Conservation (phyloP, 192 early-diverging fungal species). For the Coemansia sp. region DNA sequence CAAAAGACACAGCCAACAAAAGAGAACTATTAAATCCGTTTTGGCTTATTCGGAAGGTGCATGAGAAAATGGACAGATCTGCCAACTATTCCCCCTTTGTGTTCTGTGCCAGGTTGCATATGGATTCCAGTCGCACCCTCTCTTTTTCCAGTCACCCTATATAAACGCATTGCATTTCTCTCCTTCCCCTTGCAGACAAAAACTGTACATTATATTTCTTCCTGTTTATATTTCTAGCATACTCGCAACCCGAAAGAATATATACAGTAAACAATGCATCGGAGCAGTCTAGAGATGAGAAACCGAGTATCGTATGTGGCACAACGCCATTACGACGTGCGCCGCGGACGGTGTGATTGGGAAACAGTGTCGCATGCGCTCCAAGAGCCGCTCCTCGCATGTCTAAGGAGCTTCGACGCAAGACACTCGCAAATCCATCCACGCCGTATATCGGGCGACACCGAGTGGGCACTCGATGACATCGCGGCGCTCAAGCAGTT, state of each 20-base stretch:
- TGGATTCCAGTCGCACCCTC: background rate
- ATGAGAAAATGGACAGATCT: constrained; percentile 3
- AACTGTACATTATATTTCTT: background rate
- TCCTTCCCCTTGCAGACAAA: background rate
- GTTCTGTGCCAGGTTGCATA: background rate
- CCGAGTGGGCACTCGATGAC: constrained; percentile 34
- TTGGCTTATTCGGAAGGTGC: background rate
- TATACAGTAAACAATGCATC: constrained; percentile 4
- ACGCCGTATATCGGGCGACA: constrained; percentile 13
- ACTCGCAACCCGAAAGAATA: background rate
- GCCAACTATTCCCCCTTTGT: background rate
- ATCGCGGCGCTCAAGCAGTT: constrained; percentile 30
- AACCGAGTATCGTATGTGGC: constrained; percentile 16
- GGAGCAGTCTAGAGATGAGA: constrained; percentile 4
- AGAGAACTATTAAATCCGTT: background rate
- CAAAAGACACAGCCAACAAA: constrained; percentile 12
- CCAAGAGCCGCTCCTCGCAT: constrained; percentile 24
- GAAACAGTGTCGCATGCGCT: constrained; percentile 30
- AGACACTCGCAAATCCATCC: constrained; percentile 2
- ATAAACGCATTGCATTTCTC: background rate
- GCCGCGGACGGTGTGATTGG: constrained; percentile 27
- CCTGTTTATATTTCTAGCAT: background rate
- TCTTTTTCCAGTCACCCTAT: background rate
- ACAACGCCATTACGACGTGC: constrained; percentile 10
- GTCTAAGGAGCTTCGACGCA: constrained; percentile 30